A percentile compares a stretch with the other conserved stretches of the same genome.
phyloP scores from a whole-genome alignment of 768 basidiomycete species.

The Termitomyces sp. region DNA sequence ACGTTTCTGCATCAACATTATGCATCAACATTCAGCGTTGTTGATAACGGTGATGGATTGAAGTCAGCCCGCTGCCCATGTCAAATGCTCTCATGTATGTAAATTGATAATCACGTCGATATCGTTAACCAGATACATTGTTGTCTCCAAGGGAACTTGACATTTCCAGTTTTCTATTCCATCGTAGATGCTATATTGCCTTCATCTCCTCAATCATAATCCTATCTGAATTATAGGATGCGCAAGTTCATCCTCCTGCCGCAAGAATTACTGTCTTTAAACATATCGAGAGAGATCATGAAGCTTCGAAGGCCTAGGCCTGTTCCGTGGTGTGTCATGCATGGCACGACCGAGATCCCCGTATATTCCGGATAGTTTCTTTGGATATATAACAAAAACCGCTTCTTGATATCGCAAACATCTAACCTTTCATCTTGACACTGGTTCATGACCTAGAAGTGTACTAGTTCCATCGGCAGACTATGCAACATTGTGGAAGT shows the following conservation, averaged over 20 bases:
- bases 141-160: too few species aligned
- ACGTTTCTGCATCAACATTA: too few species aligned
- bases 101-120: too few species aligned
- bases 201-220: background rate
- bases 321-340: background rate
- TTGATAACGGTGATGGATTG: too few species aligned
- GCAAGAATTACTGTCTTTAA: background rate
- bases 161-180: too few species aligned
- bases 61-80: too few species aligned
- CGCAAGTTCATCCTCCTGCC: background rate
- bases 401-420: background rate
- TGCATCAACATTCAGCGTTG: too few species aligned
- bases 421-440: background rate
- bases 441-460: background rate
- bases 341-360: background rate
- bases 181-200: background rate
- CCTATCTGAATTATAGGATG: background rate
- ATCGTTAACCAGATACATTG: too few species aligned
- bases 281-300: background rate
- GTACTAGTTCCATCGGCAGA: background rate
- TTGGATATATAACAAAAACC: background rate
- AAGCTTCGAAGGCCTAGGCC: background rate
- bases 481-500: background rate
- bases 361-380: background rate
- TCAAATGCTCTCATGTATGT: too few species aligned